Conservation (phyloP, 805 yeast genomes). For the Tetrapisispora namnaoensis region DNA sequence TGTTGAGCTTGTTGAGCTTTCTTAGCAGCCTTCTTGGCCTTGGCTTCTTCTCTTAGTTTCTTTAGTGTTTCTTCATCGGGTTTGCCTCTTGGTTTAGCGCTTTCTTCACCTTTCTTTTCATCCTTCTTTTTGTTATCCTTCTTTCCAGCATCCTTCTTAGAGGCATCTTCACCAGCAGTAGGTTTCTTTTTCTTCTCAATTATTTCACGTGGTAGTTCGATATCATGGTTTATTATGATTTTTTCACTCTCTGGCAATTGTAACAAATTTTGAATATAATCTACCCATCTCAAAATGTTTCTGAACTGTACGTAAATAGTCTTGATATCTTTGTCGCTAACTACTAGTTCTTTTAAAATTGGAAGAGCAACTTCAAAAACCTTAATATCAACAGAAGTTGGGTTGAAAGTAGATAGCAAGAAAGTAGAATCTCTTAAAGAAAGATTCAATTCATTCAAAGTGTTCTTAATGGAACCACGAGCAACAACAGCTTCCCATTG, state of each 20-base stretch:
- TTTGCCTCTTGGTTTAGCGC: conserved; percentile 31
- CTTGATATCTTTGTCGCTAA: conserved; percentile 32
- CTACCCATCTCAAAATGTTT: conserved; percentile 90
- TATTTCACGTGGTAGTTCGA: conserved; percentile 65
- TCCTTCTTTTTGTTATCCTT: conserved; percentile 12
- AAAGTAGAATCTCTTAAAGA: conserved; percentile 61
- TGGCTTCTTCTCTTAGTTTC: conserved; percentile 42
- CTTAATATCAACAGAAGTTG: conserved; percentile 61
- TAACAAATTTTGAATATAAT: conserved; percentile 65
- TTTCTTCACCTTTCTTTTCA: conserved; percentile 21
- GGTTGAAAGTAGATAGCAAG: conserved; percentile 49
- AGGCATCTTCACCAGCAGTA: conserved; percentile 23
- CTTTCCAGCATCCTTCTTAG: conserved; percentile 14
- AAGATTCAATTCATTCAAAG: conserved; percentile 53
- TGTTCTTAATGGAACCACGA: conserved; percentile 41
- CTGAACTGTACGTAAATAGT: conserved; percentile 55
- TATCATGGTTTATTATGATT: conserved; percentile 49
- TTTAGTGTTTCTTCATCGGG: conserved; percentile 41
- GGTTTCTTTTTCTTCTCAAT: conserved; percentile 49
- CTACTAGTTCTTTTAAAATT: conserved; percentile 44
- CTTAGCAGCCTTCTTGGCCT: conserved; percentile 48
- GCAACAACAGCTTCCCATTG: conserved; percentile 74
- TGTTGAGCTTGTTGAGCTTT: conserved; percentile 48
- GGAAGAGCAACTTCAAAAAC: conserved; percentile 62
- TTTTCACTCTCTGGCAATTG: conserved; percentile 45